A percentile compares a stretch with the other conserved stretches of the same genome.
phyloP scores from a whole-genome alignment of 2,329 filamentous ascomycete species.

The Fusarium graminum region DNA sequence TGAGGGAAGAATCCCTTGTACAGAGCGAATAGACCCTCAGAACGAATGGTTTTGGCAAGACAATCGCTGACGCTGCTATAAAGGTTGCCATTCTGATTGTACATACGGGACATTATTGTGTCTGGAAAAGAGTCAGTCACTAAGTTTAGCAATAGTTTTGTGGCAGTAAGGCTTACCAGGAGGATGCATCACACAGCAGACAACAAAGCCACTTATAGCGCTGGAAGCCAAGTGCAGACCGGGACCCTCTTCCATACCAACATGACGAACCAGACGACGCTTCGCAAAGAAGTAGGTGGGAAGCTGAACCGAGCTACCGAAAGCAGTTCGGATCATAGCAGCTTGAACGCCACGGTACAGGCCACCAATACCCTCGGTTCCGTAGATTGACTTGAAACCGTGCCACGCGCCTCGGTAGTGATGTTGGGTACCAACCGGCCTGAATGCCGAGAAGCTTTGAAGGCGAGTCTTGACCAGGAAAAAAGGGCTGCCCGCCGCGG shows the following conservation, averaged over 20 bases:
- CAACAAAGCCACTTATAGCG: conserved; percentile 91
- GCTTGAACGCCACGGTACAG: conserved; percentile 92
- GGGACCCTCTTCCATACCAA: conserved; percentile 91
- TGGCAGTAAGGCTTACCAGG: conserved; percentile 70
- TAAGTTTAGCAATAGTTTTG: not conserved
- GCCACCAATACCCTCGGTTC: conserved; percentile 80
- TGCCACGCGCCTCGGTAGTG: conserved; percentile 88
- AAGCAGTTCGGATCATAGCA: conserved; percentile 95
- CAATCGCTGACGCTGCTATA: conserved; percentile 95
- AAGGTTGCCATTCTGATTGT: conserved; percentile 98
- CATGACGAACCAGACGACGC: conserved; percentile 81
- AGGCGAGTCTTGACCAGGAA: conserved; percentile 98
- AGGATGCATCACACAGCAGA: conserved; percentile 98
- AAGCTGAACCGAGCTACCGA: conserved; percentile 94
- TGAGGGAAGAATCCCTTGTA: conserved; percentile 99
- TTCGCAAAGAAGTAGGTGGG: conserved; percentile 99
- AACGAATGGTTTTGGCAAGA: conserved; percentile 88
- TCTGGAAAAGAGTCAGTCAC: conserved; percentile 62
- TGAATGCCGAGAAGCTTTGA: conserved; percentile 91
- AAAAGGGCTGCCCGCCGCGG: conserved; percentile 93
- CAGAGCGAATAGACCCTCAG: conserved; percentile 90
- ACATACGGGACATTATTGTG: conserved; percentile 98
- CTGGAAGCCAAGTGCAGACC: conserved; percentile 90
- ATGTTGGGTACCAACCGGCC: conserved; percentile 97
- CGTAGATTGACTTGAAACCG: conserved; percentile 84